Evolutionary conservation across 345 rosid species (phyloP), one percentile per base, ranked within the genome.

Genomic region (Kandelia obovata): DNA sequence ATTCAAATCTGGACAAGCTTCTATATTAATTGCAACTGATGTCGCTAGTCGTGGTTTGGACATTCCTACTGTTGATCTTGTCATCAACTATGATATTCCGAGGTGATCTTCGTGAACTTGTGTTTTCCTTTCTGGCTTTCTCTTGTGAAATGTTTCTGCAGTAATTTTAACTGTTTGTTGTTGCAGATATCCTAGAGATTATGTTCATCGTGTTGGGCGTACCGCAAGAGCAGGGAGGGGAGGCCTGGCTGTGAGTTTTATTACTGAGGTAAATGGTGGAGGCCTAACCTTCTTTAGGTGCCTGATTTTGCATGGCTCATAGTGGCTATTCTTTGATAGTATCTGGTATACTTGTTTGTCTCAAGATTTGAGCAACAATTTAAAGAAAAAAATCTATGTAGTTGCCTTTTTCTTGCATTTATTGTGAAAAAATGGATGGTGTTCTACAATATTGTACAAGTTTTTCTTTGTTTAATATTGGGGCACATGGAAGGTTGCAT

Each of bases 181-280:
- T 64, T 79, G 71, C 80, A 95, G 99, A 85, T 80, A 73, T 78
- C 87, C 96, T 6, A 87, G 90, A 72, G 99, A 95, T 79, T 95
- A 95, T 75, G 93, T 88, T 58, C 99, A 95, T 82, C 97, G 96
- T 75, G 99, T 92, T 20, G 96, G 99, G 37, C 96, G 97, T 82
- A 95, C 99, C 43, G 97, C 99, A 64, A 88, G 97, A 81, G 99
- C 99, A 74, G 96, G 99, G 66, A 83, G 97, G 84, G 92, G 86
- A 75, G 97, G 99, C 28, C 73, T 88, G 75, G 93, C 99, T 67
- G 71, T 92, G 59, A 95, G 96, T 83, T 82, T 95, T 69, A 72
- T 90, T 69, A 82, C 96, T 16, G 82, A 89, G 94, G 98, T 91
- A 81, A 74, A 10, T 52, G 20, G 35, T 1, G 8, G 52, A 34